Evolutionary conservation across 345 rosid species (phyloP).

Genomic region (Jatropha curcas): DNA sequence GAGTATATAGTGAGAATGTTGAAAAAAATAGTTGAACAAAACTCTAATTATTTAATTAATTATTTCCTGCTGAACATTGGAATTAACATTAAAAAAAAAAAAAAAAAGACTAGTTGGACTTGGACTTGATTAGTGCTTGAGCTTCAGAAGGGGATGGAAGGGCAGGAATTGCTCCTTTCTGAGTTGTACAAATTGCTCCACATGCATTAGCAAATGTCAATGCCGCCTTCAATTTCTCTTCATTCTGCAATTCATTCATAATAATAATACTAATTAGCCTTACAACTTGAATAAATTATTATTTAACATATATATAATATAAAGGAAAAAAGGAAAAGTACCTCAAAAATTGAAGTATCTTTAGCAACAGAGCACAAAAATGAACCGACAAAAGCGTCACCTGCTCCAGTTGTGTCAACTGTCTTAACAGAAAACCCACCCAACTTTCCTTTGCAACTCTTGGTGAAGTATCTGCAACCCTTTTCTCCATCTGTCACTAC

Average conservation of each 20-base stretch:
- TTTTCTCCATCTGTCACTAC: conserved; percentile 66
- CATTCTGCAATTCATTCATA: conserved; percentile 32
- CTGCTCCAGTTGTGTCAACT: conserved; percentile 71
- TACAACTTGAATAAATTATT: no score
- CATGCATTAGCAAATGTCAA: conserved; percentile 59
- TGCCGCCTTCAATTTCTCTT: conserved; percentile 50
- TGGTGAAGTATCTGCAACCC: conserved; percentile 66
- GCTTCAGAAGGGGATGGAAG: conserved; percentile 53
- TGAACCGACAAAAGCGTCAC: conserved; percentile 68
- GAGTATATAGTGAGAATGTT: no score
- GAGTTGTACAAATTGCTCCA: conserved; percentile 65
- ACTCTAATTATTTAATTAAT: no score
- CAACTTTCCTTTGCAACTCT: conserved; percentile 53
- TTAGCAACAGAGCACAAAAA: conserved; percentile 41
- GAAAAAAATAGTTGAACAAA: no score
- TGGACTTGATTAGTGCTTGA: conserved; percentile 39
- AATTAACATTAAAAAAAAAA: no score
- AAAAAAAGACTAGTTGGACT: neutral
- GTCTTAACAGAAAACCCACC: conserved; percentile 51
- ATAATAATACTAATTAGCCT: no score
- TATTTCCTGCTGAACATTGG: no score
- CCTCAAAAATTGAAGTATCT: conserved; percentile 33
- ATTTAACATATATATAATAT: neutral
- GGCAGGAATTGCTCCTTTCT: conserved; percentile 68
- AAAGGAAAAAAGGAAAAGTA: neutral